A percentile compares a stretch with the other conserved stretches of the same genome.
Conservation (phyloP, 2,329 filamentous ascomycete species). For the Salinomyces thailandicus region DNA sequence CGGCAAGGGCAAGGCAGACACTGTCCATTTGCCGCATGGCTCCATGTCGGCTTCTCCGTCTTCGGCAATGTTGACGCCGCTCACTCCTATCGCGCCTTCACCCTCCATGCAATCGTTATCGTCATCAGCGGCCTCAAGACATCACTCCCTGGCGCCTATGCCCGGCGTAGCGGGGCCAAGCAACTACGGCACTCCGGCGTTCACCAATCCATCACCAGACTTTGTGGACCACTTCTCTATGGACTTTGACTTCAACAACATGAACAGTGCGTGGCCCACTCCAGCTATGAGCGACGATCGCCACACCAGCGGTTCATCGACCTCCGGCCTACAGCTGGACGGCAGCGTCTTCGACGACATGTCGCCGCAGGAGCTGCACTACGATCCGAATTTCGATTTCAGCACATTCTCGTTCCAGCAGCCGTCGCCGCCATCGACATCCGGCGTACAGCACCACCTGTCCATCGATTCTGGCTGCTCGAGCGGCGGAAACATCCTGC, state of each 20-base stretch:
- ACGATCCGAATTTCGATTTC: constrained; percentile 48
- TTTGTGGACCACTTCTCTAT: constrained; percentile 28
- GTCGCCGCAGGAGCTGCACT: constrained; percentile 36
- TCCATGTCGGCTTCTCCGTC: constrained; percentile 54
- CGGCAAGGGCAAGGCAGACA: constrained; percentile 53
- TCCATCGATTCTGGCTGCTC: constrained; percentile 8
- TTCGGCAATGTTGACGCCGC: constrained; percentile 29
- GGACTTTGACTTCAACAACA: constrained; percentile 25
- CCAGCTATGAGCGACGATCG: constrained; percentile 27
- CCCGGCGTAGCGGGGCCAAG: constrained; percentile 22
- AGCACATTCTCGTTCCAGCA: constrained; percentile 32
- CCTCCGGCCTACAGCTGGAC: constrained; percentile 31
- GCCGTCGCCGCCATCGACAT: constrained; percentile 15
- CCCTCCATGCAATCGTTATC: constrained; percentile 30
- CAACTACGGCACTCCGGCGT: constrained; percentile 20
- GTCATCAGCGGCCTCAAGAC: constrained; percentile 12
- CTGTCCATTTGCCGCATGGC: constrained; percentile 47
- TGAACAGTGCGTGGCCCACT: constrained; percentile 15
- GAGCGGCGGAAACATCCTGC: constrained; percentile 29
- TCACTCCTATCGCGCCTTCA: constrained; percentile 29
- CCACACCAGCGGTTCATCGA: constrained; percentile 22
- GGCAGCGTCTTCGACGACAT: constrained; percentile 33
- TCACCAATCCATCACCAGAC: constrained; percentile 21
- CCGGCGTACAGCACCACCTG: constrained; percentile 4
- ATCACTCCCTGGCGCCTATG: constrained; percentile 23